phyloP scores from a whole-genome alignment of 176 grass and related monocot species.

The Paspalum vaginatum region DNA sequence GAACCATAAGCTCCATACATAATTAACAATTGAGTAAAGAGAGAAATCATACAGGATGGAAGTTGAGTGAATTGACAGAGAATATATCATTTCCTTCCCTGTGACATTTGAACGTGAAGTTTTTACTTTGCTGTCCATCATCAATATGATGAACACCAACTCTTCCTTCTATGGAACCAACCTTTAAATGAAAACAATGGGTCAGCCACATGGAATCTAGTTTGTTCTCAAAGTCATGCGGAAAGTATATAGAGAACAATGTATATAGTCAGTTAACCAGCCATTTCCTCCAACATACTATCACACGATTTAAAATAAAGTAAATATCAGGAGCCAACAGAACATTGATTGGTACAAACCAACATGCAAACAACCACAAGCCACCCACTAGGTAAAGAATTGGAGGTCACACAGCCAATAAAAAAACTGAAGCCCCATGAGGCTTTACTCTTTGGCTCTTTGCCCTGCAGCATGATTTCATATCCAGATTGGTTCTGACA shows the following conservation, averaged over 20 bases:
- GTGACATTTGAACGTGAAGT: conserved; percentile 99
- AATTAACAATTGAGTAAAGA: conserved; percentile 19
- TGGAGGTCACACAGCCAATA: neutral
- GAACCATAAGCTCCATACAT: neutral
- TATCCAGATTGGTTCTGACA: conserved; percentile 11
- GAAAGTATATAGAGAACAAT: conserved; percentile 5
- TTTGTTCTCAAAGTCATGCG: neutral
- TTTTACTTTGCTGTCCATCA: conserved; percentile 90
- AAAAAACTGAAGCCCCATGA: conserved; percentile 12
- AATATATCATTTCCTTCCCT: conserved; percentile 94
- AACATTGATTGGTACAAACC: neutral
- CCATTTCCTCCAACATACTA: conserved; percentile 12
- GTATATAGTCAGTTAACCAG: conserved; percentile 8
- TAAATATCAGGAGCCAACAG: neutral
- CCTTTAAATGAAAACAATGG: conserved; percentile 56
- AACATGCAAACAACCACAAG: conserved; percentile 1
- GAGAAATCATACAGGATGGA: conserved; percentile 84
- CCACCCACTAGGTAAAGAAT: conserved; percentile 2
- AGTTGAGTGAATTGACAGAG: conserved; percentile 93
- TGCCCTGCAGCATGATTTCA: neutral
- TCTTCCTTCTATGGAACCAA: conserved; percentile 95
- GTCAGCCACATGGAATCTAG: conserved; percentile 25
- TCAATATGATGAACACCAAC: conserved; percentile 96
- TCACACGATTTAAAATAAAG: conserved; percentile 13
- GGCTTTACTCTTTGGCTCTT: conserved; percentile 8